phyloP scores from a whole-genome alignment of 2,329 filamentous ascomycete species.

The Colletotrichum liriopes region DNA sequence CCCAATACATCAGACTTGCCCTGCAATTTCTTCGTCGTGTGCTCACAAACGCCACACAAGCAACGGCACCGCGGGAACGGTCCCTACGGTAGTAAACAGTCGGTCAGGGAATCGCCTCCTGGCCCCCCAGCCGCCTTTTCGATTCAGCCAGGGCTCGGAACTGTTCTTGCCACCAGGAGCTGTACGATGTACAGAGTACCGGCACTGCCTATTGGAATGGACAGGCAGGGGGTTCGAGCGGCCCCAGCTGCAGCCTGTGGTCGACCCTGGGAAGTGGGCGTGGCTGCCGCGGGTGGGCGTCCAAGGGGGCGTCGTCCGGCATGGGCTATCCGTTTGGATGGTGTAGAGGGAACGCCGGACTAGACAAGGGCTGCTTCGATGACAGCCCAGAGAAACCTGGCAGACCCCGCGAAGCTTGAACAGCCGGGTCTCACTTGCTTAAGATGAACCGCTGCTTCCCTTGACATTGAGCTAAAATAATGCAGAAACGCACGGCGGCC shows the following conservation, averaged over 20 bases:
- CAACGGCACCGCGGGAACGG: neutral
- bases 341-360: slow-evolving; percentile 30
- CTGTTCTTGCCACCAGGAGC: slow-evolving; percentile 30
- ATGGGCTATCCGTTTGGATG: slow-evolving; percentile 41
- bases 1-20: neutral
- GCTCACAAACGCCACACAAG: slow-evolving; percentile 10
- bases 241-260: slow-evolving; percentile 11
- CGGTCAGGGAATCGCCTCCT: slow-evolving; percentile 21
- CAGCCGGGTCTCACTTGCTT: slow-evolving; percentile 31
- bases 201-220: slow-evolving; percentile 3
- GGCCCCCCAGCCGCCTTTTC: slow-evolving; percentile 24
- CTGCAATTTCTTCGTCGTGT: slow-evolving; percentile 23
- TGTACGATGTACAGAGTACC: neutral
- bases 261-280: slow-evolving; percentile 33
- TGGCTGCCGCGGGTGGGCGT: slow-evolving; percentile 36
- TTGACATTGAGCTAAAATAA: slow-evolving; percentile 26
- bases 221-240: slow-evolving; percentile 13
- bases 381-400: slow-evolving; percentile 38
- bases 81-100: neutral
- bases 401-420: slow-evolving; percentile 42
- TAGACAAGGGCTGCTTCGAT: slow-evolving; percentile 27
- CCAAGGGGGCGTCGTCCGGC: slow-evolving; percentile 28
- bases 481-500: slow-evolving; percentile 13
- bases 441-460: slow-evolving; percentile 32
- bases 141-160: slow-evolving; percentile 20